Evolutionary conservation across 306 rosid genomes (phyloP), one percentile per base, ranked within the genome.

Genomic region (Cucurbita ficifolia): DNA sequence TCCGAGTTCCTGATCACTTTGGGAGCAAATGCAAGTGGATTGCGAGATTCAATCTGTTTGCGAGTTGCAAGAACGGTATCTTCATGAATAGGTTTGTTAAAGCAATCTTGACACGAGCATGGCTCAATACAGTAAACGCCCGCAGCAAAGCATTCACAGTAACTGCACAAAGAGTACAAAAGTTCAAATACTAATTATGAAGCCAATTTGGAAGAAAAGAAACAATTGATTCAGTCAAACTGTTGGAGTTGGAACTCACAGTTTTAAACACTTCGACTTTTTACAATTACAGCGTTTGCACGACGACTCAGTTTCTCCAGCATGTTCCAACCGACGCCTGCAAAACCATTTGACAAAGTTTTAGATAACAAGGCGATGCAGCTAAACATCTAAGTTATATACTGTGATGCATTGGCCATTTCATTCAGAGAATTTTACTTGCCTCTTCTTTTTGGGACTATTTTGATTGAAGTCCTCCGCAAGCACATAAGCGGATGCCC

Each of bases 1-100:
- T 88, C 93, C 54, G 92, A 77, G 82, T 62, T 83, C 78, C 90
- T 72, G 11, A 88, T 86, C 79, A 87, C 95, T 89, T 90, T 90
- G 10, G 98, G 97, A 84, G 97, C 91, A 88, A 95, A 95, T 51
- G 99, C 99, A 78, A 86, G 96, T 7, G 97, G 97, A 74, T 92
- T 88, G 69, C 96, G 92, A 76, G 96, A 90, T 81, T 88, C 89
- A 4, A 88, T 90, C 84, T 89, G 93, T 83, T 86, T 85, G 74
- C 96, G 97, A 78, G 94, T 82, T 77, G 89, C 84, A 77, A 84
- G 87, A 76, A 93, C 96, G 10, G 84, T 82, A 51, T 93, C 95
- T 77, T 86, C 92, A 75, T 90, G 89, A 64, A 90, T 86, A 65
- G 87, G 92, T 58, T 88, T 89, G 86, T 90, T 94, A 81, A 89